These are phyloP conservation scores for Helichrysum umbraculigerum DNA, from an alignment of 129 eudicot genomes.

Conservation along the genomic window DNA sequence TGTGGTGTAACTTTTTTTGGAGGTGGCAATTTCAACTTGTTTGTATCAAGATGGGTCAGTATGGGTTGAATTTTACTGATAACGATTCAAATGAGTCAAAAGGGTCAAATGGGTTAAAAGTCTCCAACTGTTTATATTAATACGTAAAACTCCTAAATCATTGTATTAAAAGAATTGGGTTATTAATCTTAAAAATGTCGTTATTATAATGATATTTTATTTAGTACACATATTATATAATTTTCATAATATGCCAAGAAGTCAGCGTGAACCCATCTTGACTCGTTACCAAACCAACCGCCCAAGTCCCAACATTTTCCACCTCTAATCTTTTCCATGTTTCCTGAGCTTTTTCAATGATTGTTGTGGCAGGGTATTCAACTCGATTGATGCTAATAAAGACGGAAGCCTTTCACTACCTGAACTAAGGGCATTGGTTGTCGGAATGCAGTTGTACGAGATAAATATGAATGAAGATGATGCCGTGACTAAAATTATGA, in stretches of 20 bases:
- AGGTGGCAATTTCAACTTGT: not conserved
- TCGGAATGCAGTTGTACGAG: constrained; percentile 71
- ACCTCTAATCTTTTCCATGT: not conserved
- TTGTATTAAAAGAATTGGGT: not conserved
- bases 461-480: constrained; percentile 57
- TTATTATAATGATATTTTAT: no score
- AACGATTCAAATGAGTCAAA: not conserved
- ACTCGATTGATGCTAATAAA: constrained; percentile 49
- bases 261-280: not conserved
- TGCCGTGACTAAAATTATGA: constrained; percentile 59
- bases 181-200: not conserved
- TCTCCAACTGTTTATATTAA: not conserved
- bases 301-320: not conserved
- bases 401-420: constrained; percentile 55
- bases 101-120: not conserved
- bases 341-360: constrained; percentile 1
- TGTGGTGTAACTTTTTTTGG: not conserved
- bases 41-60: not conserved
- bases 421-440: constrained; percentile 64
- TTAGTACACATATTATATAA: not conserved
- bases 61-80: not conserved
- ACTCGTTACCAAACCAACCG: not conserved
- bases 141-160: not conserved
- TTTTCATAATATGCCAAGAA: not conserved
- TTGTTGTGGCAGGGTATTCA: constrained; percentile 53